Base-by-base conservation (phyloP, 805 yeast genomes). In the Schizosaccharomyces pombe region DNA sequence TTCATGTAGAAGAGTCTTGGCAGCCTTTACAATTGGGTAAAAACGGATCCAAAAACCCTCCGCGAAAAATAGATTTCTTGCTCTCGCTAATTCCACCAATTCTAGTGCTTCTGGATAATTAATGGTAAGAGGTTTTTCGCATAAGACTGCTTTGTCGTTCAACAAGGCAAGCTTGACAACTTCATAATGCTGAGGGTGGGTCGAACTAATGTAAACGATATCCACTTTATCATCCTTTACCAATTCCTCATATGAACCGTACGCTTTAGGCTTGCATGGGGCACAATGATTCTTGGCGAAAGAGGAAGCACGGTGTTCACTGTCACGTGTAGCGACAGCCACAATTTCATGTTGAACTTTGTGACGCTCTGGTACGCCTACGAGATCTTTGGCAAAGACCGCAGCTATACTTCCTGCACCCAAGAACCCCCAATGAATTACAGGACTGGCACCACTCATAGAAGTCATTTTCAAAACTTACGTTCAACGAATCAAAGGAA, bases 41-140 rank as follows among this genome's bases (percentile, higher is more conserved):
- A 58, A 1, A 63, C 63, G 59, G 9, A 62, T 62, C 64, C 64
- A 62, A n/a, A 69, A 71, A 4, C 75, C 81, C 62, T 77, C 82
- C 79, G 77, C 73, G 37, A 77, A 64, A 57, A 72, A 75, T 52
- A 69, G 60, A 1, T 67, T 65, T 61, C 71, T 69, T 55, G 62
- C 57, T 58, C 66, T 65, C 2, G 81, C 81, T 51, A 70, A 65
- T 0, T 61, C 65, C 52, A 69, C 62, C 9, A 76, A 60, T 43
- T 68, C 71, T 30, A 64, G 58, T 5, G 75, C 68, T 55, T 76
- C 77, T 22, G 62, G 62, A 0, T 63, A 63, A 57, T 74, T 75
- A 40, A 76, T 68, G 2, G 76, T 70, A 56, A 75, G 63, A 6
- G 79, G 77, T 60, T 76, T 76, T 58, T 76, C 80, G 59, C 76